These are phyloP conservation scores for Coemansia sp. DNA, from an alignment of 192 early-diverging fungal species.

Conservation along the genomic window DNA sequence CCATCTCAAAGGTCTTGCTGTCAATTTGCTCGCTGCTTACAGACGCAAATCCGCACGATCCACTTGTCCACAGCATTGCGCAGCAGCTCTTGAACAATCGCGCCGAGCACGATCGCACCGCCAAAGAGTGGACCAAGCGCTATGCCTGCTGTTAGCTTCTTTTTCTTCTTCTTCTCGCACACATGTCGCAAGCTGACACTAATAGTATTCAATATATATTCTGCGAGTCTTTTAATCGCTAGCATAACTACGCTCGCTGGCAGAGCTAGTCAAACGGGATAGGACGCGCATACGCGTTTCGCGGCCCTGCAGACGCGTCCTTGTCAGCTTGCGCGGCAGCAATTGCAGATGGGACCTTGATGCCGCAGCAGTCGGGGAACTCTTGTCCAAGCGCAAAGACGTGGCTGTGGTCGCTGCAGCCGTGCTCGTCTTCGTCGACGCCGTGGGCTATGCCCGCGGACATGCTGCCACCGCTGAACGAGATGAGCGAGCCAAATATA, in stretches of 20 bases:
- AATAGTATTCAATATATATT: background rate
- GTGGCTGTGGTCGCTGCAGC: slow-evolving; percentile 40
- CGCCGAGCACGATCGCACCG: slow-evolving; percentile 82
- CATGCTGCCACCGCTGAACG: slow-evolving; percentile 61
- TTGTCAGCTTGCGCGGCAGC: slow-evolving; percentile 33
- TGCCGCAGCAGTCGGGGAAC: slow-evolving; percentile 59
- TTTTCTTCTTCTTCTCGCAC: background rate
- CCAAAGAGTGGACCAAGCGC: slow-evolving; percentile 86
- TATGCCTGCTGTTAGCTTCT: background rate
- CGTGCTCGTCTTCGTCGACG: slow-evolving; percentile 22
- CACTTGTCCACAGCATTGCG: slow-evolving; percentile 97
- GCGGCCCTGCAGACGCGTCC: slow-evolving; percentile 14
- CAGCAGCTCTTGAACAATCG: slow-evolving; percentile 97
- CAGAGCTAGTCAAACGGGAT: slow-evolving; percentile 53
- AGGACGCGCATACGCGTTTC: slow-evolving; percentile 35
- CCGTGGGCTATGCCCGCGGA: background rate
- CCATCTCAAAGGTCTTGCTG: slow-evolving; percentile 96
- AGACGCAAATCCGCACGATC: slow-evolving; percentile 98
- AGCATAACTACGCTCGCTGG: background rate
- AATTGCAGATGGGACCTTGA: slow-evolving; percentile 58
- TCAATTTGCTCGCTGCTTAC: slow-evolving; percentile 98
- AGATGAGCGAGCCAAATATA: slow-evolving; percentile 82
- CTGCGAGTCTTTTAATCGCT: background rate
- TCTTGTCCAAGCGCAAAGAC: slow-evolving; percentile 58
- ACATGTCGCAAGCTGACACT: background rate